Evolutionary conservation across 495 filamentous ascomycete genomes (phyloP).

Genomic region (Beverwykella pulmonaria): DNA sequence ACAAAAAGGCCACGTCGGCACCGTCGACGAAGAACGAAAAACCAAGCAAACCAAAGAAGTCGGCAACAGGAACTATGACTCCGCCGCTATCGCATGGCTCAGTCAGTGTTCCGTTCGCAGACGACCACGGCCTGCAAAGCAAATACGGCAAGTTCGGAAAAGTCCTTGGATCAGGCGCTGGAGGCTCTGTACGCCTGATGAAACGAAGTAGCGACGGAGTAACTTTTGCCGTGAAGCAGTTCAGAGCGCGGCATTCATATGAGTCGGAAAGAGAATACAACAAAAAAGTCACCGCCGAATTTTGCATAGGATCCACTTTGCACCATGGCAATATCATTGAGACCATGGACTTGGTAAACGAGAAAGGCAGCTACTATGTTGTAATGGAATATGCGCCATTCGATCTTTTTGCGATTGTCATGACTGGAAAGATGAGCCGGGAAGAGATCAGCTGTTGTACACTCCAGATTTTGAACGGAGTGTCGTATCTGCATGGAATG

Average conservation of each 20-base stretch:
- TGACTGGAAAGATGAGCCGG: slow-evolving; percentile 97
- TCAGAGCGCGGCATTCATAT: slow-evolving; percentile 88
- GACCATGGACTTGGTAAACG: slow-evolving; percentile 93
- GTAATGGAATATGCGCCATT: slow-evolving; percentile 99
- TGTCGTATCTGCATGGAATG: slow-evolving; percentile 97
- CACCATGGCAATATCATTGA: slow-evolving; percentile 99
- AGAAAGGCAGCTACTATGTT: slow-evolving; percentile 95
- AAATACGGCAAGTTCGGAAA: slow-evolving; percentile 96
- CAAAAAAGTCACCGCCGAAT: slow-evolving; percentile 99
- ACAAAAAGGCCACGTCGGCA: slow-evolving; percentile 67
- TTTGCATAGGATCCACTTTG: slow-evolving; percentile 94
- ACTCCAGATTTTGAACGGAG: slow-evolving; percentile 90
- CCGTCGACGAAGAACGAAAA: slow-evolving; percentile 44
- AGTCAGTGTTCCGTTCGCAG: slow-evolving; percentile 82
- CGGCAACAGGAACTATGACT: slow-evolving; percentile 53
- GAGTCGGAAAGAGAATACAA: slow-evolving; percentile 93
- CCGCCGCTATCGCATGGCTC: slow-evolving; percentile 58
- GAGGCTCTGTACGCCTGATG: slow-evolving; percentile 92
- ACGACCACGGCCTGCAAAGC: slow-evolving; percentile 85
- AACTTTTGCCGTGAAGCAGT: slow-evolving; percentile 98
- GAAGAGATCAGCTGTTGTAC: slow-evolving; percentile 90
- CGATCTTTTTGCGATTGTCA: slow-evolving; percentile 97
- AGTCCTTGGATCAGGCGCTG: slow-evolving; percentile 90
- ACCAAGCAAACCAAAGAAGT: slow-evolving; percentile 44
- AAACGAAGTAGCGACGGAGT: slow-evolving; percentile 86